Evolutionary conservation across 352 stramenopile species (phyloP).

Genomic region (Phytophthora brassicae): DNA sequence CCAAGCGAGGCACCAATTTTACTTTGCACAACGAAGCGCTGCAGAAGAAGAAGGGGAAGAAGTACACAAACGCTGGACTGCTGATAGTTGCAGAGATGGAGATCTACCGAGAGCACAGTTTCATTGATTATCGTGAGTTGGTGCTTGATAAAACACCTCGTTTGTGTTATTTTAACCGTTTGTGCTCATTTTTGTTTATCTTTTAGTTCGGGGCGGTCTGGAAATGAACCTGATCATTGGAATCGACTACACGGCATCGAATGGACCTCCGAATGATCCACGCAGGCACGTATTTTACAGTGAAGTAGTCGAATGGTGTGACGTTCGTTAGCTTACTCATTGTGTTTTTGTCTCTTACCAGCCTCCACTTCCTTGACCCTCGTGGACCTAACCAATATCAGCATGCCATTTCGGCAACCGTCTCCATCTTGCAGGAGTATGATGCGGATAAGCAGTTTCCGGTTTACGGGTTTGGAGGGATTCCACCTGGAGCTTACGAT

Average conservation of each 20-base stretch:
- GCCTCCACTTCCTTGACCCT: conserved; percentile 70
- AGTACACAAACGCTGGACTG: conserved; percentile 66
- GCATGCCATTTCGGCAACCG: conserved; percentile 66
- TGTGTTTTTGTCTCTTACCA: conserved; percentile 7
- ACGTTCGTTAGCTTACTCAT: background rate
- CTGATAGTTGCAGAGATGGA: conserved; percentile 42
- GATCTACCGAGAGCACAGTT: conserved; percentile 50
- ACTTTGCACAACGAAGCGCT: conserved; percentile 59
- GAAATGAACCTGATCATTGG: conserved; percentile 86
- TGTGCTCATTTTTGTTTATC: conserved; percentile 1
- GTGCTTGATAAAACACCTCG: background rate
- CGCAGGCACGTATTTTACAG: conserved; percentile 29
- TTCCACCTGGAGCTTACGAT: conserved; percentile 59
- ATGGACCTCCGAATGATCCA: conserved; percentile 49
- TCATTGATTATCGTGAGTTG: conserved; percentile 60
- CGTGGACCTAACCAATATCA: conserved; percentile 75
- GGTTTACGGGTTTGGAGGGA: conserved; percentile 79
- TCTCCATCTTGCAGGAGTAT: conserved; percentile 69
- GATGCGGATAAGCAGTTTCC: conserved; percentile 75
- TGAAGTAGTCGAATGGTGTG: background rate
- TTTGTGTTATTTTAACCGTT: conserved; percentile 3
- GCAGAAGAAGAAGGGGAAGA: conserved; percentile 66
- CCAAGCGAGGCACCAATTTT: conserved; percentile 50
- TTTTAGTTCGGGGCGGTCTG: conserved; percentile 67
- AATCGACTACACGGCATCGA: conserved; percentile 81